Evolutionary conservation across 2,329 filamentous ascomycete genomes (phyloP), one percentile per base, ranked within the genome.

Genomic region (Calonectria pauciramosa): DNA sequence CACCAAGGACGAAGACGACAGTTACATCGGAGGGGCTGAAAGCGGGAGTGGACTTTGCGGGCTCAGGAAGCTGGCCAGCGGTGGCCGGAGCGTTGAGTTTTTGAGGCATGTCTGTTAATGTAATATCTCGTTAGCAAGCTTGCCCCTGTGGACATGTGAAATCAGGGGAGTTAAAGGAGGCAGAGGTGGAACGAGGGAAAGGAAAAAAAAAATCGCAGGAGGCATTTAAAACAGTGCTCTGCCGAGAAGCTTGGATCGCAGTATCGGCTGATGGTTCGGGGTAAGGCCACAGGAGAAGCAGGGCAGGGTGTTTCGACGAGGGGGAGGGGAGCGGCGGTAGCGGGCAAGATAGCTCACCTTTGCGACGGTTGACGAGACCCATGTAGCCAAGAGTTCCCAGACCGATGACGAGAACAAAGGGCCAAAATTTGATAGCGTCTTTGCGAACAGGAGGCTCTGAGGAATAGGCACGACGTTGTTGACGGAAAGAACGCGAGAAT

Each of bases 1-100:
- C 97, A 85, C 96, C 96, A 75, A 99, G 95, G 76, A 99, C 95
- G 88, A 98, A 99, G 85, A 99, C 88, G 73, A 99, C 96, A n/a
- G 95, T 97, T 38, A 97, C 95, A 74, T 96, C 90, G 71, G 91
- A 82, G 65, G 93, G 87, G 73, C 91, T 93, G 90, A 98, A 98
- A 82, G 92, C 92, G 6, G 96, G 94, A 41, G 84, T 82, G 26
- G 81, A 83, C 84, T 93, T 93, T 38, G 71, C 60, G 49, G 36
- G 90, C 88, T 77, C 88, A 86, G 75, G 86, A 85, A 82, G 87
- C 81, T 84, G 75, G 71, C 77, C 78, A 73, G 73, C 68, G 75
- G 68, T 38, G 77, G 74, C 69, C 49, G 77, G 73, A 65, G 78
- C 68, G 32, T 75, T 64, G 67, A 68, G 65, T 44, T 71, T 66